Percentiles rank a stretch among this genome's conserved stretches.
These are phyloP conservation scores for Dinochytrium kinnereticum DNA, from an alignment of 371 early-diverging fungal genomes.

Conservation along the genomic window DNA sequence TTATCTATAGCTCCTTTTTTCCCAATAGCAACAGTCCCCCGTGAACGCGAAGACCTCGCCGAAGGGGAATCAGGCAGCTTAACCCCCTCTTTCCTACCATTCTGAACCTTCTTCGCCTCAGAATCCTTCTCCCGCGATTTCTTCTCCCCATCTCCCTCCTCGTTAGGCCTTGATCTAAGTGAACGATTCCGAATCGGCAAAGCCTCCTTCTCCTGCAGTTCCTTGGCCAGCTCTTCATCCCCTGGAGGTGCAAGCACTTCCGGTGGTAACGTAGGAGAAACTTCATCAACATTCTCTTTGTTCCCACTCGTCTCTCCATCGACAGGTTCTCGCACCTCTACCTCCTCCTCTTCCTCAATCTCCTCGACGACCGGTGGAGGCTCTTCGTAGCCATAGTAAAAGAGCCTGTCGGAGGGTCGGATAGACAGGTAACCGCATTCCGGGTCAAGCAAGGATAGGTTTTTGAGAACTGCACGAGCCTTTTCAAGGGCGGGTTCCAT, in stretches of 20 bases:
- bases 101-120: neutral
- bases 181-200: neutral
- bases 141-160: neutral
- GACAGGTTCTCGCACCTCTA: neutral
- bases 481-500: conserved; percentile 26
- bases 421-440: conserved; percentile 14
- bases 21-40: too few species aligned
- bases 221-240: conserved; percentile 3
- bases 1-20: too few species aligned
- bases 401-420: neutral
- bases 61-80: too few species aligned
- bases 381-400: conserved; percentile 5
- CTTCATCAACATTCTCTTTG: conserved; percentile 3
- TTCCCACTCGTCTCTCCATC: neutral
- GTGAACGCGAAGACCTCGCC: too few species aligned
- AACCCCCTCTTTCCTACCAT: too few species aligned
- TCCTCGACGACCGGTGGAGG: neutral
- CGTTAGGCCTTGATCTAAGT: neutral
- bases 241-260: conserved; percentile 3
- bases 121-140: neutral
- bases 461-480: neutral
- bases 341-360: neutral
- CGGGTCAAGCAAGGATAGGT: conserved; percentile 28
- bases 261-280: neutral
- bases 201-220: neutral